phyloP scores from a whole-genome alignment of 2,329 filamentous ascomycete species.

The Plectosphaerella sp. region DNA sequence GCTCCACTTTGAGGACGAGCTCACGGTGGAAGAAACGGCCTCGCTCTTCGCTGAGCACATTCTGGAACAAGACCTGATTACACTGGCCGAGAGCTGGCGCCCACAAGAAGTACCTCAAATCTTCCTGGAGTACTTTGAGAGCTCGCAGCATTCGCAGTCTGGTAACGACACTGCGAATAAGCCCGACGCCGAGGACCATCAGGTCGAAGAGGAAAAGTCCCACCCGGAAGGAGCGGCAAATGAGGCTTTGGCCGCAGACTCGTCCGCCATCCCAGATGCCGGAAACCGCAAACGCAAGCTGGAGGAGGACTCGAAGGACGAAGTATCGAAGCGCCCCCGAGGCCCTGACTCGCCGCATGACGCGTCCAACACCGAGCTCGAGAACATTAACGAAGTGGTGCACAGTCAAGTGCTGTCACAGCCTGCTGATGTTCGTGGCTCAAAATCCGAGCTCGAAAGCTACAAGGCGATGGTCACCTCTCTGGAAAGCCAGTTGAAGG shows the following conservation, averaged over 20 bases:
- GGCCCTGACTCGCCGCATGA: neutral
- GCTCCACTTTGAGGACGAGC: constrained; percentile 14
- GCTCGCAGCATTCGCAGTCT: constrained; percentile 30
- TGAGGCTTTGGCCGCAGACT: neutral
- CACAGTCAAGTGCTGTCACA: neutral
- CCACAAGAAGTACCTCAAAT: constrained; percentile 41
- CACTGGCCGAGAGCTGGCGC: constrained; percentile 35
- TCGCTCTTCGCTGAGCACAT: constrained; percentile 41
- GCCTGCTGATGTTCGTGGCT: too few relatives aligned
- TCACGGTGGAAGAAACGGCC: constrained; percentile 36
- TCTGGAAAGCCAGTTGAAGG: constrained; percentile 28
- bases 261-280: constrained; percentile 2
- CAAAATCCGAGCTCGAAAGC: neutral
- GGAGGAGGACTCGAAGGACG: neutral
- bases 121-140: constrained; percentile 42
- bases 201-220: constrained; percentile 13
- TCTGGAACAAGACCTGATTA: constrained; percentile 27
- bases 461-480: constrained; percentile 4
- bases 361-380: neutral
- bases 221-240: constrained; percentile 23
- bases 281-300: constrained; percentile 41
- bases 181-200: too few relatives aligned
- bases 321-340: neutral
- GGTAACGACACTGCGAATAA: constrained; percentile 4
- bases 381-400: neutral